Conservation (phyloP, 108 stramenopile species). For the Nitzschia putrida region DNA sequence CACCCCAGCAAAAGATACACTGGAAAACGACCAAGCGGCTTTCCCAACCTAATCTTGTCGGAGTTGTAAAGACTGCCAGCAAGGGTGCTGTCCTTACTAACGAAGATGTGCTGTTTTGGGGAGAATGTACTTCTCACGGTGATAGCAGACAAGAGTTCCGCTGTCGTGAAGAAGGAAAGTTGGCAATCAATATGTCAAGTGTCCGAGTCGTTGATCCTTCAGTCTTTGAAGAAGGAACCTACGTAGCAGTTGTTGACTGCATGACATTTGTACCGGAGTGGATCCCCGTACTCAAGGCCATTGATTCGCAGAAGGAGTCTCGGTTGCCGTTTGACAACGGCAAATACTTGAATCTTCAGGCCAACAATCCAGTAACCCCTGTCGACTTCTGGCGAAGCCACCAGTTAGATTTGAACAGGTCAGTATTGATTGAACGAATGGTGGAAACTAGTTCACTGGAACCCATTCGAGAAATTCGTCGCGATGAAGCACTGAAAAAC, state of each 20-base stretch:
- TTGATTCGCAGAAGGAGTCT: conserved; percentile 32
- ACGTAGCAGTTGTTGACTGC: conserved; percentile 40
- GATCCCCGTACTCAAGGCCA: conserved; percentile 37
- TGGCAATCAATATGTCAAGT: conserved; percentile 31
- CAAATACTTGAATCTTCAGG: conserved; percentile 29
- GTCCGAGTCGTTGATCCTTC: conserved; percentile 29
- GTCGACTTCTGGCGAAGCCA: background rate
- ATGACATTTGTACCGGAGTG: conserved; percentile 46
- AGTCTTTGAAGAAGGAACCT: conserved; percentile 25
- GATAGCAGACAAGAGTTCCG: conserved; percentile 21
- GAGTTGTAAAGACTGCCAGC: conserved; percentile 24
- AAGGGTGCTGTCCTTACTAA: conserved; percentile 7
- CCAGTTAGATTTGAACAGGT: background rate
- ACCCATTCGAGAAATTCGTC: conserved; percentile 46
- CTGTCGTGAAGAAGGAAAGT: conserved; percentile 27
- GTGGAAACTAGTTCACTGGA: conserved; percentile 29
- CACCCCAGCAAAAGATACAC: conserved; percentile 35
- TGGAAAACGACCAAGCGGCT: conserved; percentile 44
- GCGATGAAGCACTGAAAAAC: conserved; percentile 13
- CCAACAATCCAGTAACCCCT: conserved; percentile 10
- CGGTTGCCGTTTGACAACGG: conserved; percentile 41
- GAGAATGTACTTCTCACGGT: conserved; percentile 37
- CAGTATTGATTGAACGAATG: conserved; percentile 30
- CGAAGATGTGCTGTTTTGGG: conserved; percentile 34
- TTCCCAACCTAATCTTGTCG: conserved; percentile 42